phyloP scores from a whole-genome alignment of 1,284 basidiomycete species.

The Cerioporus squamosus region DNA sequence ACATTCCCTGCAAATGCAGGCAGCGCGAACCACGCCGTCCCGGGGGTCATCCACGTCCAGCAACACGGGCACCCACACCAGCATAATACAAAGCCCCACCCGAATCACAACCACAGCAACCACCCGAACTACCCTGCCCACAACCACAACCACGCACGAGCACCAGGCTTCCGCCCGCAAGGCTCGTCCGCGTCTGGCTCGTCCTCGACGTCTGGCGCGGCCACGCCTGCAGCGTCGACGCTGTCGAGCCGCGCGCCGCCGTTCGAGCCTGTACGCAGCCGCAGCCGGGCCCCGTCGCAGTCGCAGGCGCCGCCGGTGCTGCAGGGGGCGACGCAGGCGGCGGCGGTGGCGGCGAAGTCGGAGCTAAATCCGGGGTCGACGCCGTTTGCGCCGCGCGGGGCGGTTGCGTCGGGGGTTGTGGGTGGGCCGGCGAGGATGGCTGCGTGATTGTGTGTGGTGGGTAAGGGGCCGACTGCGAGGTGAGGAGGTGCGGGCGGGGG shows the following conservation, averaged over 20 bases:
- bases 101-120: slow-evolving; percentile 14
- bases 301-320: not conserved
- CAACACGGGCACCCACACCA: slow-evolving; percentile 11
- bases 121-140: slow-evolving; percentile 10
- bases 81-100: slow-evolving; percentile 16
- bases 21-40: slow-evolving; percentile 16
- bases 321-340: not conserved
- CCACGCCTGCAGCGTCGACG: slow-evolving; percentile 4
- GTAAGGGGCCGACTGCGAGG: too few species aligned
- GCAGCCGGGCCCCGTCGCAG: slow-evolving; percentile 8
- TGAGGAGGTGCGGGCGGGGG: too few species aligned
- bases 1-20: slow-evolving; percentile 22
- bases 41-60: slow-evolving; percentile 34
- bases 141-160: slow-evolving; percentile 8
- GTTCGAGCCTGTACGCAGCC: slow-evolving; percentile 34
- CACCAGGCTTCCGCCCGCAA: slow-evolving; percentile 9
- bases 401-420: slow-evolving; percentile 5
- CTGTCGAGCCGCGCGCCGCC: slow-evolving; percentile 38
- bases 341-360: slow-evolving; percentile 22
- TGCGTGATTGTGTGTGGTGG: not conserved
- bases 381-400: slow-evolving; percentile 31
- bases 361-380: slow-evolving; percentile 36
- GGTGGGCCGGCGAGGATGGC: not conserved
- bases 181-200: slow-evolving; percentile 23
- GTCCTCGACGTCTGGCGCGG: slow-evolving; percentile 19